Conservation (phyloP, 768 basidiomycete genomes). For the Calocera viscosa region DNA sequence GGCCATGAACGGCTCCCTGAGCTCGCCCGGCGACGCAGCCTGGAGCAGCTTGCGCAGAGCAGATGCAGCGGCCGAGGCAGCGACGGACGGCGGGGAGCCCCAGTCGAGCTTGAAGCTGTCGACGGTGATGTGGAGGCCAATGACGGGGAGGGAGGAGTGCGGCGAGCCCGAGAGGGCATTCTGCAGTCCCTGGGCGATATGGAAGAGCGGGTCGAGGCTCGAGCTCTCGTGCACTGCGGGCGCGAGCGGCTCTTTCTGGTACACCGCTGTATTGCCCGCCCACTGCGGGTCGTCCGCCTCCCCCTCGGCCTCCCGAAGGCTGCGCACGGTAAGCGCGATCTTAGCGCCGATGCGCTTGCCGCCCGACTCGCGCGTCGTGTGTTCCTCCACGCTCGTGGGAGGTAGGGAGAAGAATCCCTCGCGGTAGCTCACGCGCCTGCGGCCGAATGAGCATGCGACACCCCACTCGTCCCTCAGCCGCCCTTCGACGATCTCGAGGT, state of each 20-base stretch:
- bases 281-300: slow-evolving; percentile 48
- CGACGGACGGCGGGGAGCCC: slow-evolving; percentile 41
- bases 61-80: slow-evolving; percentile 44
- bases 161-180: slow-evolving; percentile 67
- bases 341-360: slow-evolving; percentile 43
- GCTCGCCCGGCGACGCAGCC: slow-evolving; percentile 52
- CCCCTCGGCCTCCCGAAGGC: slow-evolving; percentile 40
- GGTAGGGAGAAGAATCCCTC: slow-evolving; percentile 38
- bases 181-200: slow-evolving; percentile 47
- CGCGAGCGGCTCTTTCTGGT: slow-evolving; percentile 33
- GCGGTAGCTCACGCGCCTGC: slow-evolving; percentile 66
- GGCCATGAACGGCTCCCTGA: slow-evolving; percentile 66
- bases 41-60: slow-evolving; percentile 51
- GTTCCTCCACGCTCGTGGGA: slow-evolving; percentile 27
- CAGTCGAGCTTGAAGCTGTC: slow-evolving; percentile 33
- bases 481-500: slow-evolving; percentile 81
- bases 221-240: slow-evolving; percentile 22
- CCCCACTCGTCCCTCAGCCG: slow-evolving; percentile 70
- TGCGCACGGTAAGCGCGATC: slow-evolving; percentile 44
- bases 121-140: slow-evolving; percentile 49
- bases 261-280: slow-evolving; percentile 65
- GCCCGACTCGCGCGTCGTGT: slow-evolving; percentile 51
- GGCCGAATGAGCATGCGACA: slow-evolving; percentile 62
- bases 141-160: slow-evolving; percentile 59
- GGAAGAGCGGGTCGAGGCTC: slow-evolving; percentile 11